Base-by-base conservation (phyloP, 306 rosid species). In the Cercis canadensis region DNA sequence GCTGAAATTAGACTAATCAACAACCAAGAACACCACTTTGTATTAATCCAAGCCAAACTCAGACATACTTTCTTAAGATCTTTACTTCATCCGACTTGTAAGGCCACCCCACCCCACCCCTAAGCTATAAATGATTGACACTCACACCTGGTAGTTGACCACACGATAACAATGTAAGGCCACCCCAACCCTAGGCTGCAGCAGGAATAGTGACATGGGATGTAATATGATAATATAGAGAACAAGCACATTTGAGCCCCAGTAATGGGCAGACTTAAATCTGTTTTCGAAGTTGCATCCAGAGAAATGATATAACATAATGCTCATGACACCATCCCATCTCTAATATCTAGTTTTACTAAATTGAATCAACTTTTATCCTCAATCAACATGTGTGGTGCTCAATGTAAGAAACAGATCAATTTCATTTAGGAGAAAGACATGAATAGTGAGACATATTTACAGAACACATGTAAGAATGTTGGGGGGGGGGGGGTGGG, bases 81-180 rank as follows among this genome's bases (percentile, higher is more conserved):
- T 61, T 49, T 18, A 61, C 52, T 55, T 61, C 65, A 62, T 67
- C 41, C 15, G 32, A 62, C 44, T 67, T 67, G 16, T 11, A 51
- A 65, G 58, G 59, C 51, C 55, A 12, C 40, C 43, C 7, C 3
- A 8, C 6, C 10, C 7, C n/a, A n/a, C n/a, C n/a, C n/a, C 29
- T 24, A 24, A 24, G 29, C 29, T 3, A 24, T 24, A 24, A 3
- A 24, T 24, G 29, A 1, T 24, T 24, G 29, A 24, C 29, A 24
- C 29, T 24, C 29, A 24, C 1, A 24, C 29, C 3, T 24, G 29
- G 29, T 24, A 24, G 37, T 37, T 80, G 55, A 70, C 59, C 18
- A 14, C 65, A 62, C 53, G 10, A 51, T 32, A 49, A 53, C 29
- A 24, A 24, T 62, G 16, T 11, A 51, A 65, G 58, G 59, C 51